Evolutionary conservation across 208 protist genomes (phyloP), one percentile per base, ranked within the genome.

Genomic region (Acanthamoeba divionensis): DNA sequence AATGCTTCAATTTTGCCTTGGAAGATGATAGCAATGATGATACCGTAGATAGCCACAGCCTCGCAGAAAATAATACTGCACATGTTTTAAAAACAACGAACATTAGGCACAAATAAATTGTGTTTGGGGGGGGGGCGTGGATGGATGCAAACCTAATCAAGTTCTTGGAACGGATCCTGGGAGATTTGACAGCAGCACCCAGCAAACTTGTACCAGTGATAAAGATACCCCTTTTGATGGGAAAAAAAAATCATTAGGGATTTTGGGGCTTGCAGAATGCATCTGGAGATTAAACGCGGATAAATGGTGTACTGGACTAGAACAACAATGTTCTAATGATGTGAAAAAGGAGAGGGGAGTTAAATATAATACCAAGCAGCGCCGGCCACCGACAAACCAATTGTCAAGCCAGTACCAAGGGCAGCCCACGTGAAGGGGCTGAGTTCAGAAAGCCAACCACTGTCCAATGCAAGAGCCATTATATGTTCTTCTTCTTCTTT

Each of bases 11-110:
- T n/a, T 67, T 94, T 94, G 47, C 96, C 97, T 93, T 97, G 96
- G 95, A 99, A 97, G 57, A 99, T 98, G 94, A 99, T 99, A 47
- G 98, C 97, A 33, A 99, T 96, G 92, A 99, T 99, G 86, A 99
- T 98, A 63, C 98, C 98, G 94, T 99, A 99, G 86, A 99, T 99
- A 57, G 98, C 98, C 0, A 99, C 97, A 50, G 98, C 98, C 93
- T 99, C 98, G 94, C 98, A 99, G 93, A 99, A 99, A 93, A 99
- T 98, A 91, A 99, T 98, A 36, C 96, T 98, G 67, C 97, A 26
- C 36, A 8, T 18, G 48, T 82, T 26, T 73, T 73, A 57, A 24
- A 73, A 73, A 18, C 24, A n/a, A 50, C 65, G 65, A 13, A 15
- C 15, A 57, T 24, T 57, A 57, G n/a, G 18, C 52, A 24, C 33